phyloP scores from a whole-genome alignment of 2,329 filamentous ascomycete genomes.

The Fusarium piperis region DNA sequence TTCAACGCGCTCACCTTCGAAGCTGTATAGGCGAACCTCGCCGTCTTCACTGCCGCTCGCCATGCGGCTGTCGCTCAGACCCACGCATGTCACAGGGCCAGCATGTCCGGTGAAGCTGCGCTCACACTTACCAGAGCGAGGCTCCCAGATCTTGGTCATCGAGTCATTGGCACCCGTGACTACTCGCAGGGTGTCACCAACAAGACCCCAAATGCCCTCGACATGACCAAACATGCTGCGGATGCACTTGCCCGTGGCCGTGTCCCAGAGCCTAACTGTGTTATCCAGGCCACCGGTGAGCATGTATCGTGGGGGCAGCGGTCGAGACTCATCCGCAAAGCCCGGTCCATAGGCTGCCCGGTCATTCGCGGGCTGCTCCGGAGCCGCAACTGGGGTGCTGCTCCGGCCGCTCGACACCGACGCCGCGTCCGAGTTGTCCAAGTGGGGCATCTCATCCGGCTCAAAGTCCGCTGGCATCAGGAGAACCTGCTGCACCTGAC shows the following conservation, averaged over 20 bases:
- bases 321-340: constrained; percentile 71
- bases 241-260: constrained; percentile 80
- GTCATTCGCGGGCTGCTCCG: constrained; percentile 52
- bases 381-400: constrained; percentile 49
- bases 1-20: constrained; percentile 64
- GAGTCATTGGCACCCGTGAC: constrained; percentile 92
- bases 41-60: constrained; percentile 94
- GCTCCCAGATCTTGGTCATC: constrained; percentile 95
- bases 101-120: constrained; percentile 90
- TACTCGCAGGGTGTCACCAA: constrained; percentile 86
- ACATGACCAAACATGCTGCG: constrained; percentile 97
- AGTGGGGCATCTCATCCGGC: constrained; percentile 72
- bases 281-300: constrained; percentile 91
- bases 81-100: constrained; percentile 92
- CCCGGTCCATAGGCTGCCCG: constrained; percentile 67
- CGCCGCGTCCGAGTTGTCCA: constrained; percentile 62
- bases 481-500: constrained; percentile 92
- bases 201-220: constrained; percentile 94
- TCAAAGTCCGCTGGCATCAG: constrained; percentile 89
- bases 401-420: constrained; percentile 61
- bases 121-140: constrained; percentile 89
- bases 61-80: constrained; percentile 87
- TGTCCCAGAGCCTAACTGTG: constrained; percentile 93
- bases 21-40: constrained; percentile 86
- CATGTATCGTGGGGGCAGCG: constrained; percentile 88